A percentile compares a stretch with the other conserved stretches of the same genome.
Conservation (phyloP, 192 early-diverging fungal species). For the Dimargaris xerosporica region DNA sequence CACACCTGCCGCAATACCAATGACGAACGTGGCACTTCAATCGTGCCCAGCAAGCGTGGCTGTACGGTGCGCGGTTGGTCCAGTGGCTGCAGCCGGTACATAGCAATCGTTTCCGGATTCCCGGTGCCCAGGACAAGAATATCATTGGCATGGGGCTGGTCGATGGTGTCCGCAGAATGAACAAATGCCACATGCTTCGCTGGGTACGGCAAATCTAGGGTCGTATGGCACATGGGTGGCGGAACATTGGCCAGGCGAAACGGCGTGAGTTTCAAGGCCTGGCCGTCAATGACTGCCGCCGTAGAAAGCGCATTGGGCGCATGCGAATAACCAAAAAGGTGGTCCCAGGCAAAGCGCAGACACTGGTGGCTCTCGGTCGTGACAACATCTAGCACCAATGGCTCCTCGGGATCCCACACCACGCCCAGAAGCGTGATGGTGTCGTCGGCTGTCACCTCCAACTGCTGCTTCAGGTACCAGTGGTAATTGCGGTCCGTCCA, state of each 20-base stretch:
- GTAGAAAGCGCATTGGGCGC: conserved; percentile 21
- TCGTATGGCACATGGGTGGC: conserved; percentile 72
- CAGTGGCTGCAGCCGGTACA: conserved; percentile 21
- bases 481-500: conserved; percentile 93
- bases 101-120: conserved; percentile 19
- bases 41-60: conserved; percentile 12
- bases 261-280: conserved; percentile 43
- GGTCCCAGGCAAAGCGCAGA: conserved; percentile 15
- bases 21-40: not conserved
- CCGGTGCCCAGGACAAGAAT: conserved; percentile 57
- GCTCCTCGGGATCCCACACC: conserved; percentile 68
- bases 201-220: conserved; percentile 24
- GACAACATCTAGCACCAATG: conserved; percentile 44
- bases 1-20: conserved; percentile 44
- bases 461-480: conserved; percentile 89
- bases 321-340: conserved; percentile 15
- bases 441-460: conserved; percentile 25
- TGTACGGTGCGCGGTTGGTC: conserved; percentile 14
- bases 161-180: conserved; percentile 12
- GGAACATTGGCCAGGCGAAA: conserved; percentile 76
- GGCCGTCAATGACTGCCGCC: conserved; percentile 68
- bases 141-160: conserved; percentile 42
- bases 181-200: too few species aligned
- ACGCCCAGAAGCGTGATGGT: conserved; percentile 31
- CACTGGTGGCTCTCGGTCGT: conserved; percentile 15